Conservation (phyloP, 2,329 filamentous ascomycete species). For the Arthrobotrys pseudoclavata region DNA sequence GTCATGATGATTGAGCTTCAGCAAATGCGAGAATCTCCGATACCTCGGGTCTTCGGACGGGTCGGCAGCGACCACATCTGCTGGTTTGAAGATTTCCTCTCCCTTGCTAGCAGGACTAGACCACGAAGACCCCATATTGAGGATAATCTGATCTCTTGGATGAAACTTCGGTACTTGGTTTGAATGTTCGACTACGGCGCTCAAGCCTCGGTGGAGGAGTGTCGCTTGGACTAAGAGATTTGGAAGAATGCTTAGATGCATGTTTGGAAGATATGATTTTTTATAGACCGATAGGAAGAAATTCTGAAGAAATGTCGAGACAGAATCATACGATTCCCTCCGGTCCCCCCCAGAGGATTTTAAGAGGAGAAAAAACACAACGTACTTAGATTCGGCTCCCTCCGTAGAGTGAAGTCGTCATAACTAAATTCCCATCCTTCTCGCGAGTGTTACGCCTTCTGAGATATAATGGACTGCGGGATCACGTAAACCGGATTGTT, state of each 20-base stretch:
- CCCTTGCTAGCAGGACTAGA: conserved; percentile 25
- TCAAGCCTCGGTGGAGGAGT: conserved; percentile 34
- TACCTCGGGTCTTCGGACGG: conserved; percentile 43
- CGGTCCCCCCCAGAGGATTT: not conserved
- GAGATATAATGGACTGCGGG: conserved; percentile 1
- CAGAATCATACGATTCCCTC: conserved; percentile 34
- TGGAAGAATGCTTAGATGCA: conserved; percentile 49
- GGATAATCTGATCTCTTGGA: conserved; percentile 34
- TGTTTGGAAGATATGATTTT: conserved; percentile 23
- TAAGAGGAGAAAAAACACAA: conserved; percentile 9
- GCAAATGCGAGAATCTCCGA: conserved; percentile 47
- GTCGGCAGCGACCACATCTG: conserved; percentile 27
- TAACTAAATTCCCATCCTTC: conserved; percentile 16
- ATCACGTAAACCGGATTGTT: conserved; percentile 39
- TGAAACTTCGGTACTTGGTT: conserved; percentile 25
- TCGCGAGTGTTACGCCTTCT: not conserved
- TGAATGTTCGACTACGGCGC: conserved; percentile 20
- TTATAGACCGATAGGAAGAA: conserved; percentile 11
- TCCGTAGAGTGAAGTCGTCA: conserved; percentile 32
- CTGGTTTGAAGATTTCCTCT: conserved; percentile 37
- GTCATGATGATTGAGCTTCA: conserved; percentile 51
- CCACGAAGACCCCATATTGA: conserved; percentile 57
- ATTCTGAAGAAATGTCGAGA: conserved; percentile 19
- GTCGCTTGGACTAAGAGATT: conserved; percentile 52
- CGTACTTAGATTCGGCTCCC: conserved; percentile 30